Base-by-base conservation (phyloP, 371 early-diverging fungal species). In the Mucor circinelloides region DNA sequence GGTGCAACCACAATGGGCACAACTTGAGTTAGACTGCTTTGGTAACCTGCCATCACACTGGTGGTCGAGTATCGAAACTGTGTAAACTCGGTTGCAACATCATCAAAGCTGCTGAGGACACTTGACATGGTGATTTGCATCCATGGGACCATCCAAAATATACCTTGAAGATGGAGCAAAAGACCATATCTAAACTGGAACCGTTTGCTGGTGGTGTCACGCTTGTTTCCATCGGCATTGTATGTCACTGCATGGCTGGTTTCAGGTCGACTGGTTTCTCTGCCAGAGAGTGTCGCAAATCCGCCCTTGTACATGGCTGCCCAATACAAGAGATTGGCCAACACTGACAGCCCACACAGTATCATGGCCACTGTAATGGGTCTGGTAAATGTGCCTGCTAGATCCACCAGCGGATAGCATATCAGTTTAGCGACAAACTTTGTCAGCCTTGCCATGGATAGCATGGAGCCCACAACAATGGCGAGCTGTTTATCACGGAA, bases 1-100 rank as follows among this genome's bases (percentile, higher is more conserved):
- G 89, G 89, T 17, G 85, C 80, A 23, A 73, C 66, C 5, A 85
- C 71, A 32, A 86, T 81, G 0, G 89, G 89, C 10, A 85, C 67
- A 13, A 78, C 78, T 63, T 85, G 82, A 6, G 85, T 77, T 42
- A 87, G 64, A 65, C 85, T 83, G 64, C 85, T 80, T 73, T 85
- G 82, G 67, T 84, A 89, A 75, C 80, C 82, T 17, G 82, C 82
- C 74, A 78, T 76, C 21, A 82, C 64, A 19, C 68, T 74, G 17
- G 68, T 68, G 40, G 80, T 79, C 15, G 75, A 64, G 54, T 76
- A 82, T 23, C 82, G 70, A 54, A 82, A 82, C 52, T 82, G 71
- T 10, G 79, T 64, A 64, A 71, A 82, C 52, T 82, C 82, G 32
- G 82, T 82, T 40, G 82, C 78, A 21, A 79, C 71, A 63, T 77